These are phyloP conservation scores for Physcomitrium patens DNA, from an alignment of 225 moss, liverwort and hornwort genomes.

Conservation along the genomic window DNA sequence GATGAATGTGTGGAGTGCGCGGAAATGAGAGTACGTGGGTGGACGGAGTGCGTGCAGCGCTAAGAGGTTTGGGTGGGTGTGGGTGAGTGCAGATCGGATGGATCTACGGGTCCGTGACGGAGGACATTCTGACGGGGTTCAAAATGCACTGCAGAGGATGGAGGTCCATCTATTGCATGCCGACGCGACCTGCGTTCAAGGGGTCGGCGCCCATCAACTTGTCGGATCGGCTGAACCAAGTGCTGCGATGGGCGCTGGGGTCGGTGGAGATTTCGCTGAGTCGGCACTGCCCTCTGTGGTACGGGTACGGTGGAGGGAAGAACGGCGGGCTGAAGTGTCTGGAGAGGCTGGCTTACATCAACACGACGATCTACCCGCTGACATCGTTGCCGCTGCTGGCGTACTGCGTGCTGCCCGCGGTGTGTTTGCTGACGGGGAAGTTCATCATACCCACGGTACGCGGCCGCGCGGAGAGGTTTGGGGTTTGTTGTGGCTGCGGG, in stretches of 20 bases:
- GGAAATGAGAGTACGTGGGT: no score
- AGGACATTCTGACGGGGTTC: constrained; percentile 77
- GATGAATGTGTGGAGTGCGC: no score
- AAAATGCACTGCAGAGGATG: constrained; percentile 82
- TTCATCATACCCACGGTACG: constrained; percentile 76
- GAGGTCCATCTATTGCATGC: constrained; percentile 82
- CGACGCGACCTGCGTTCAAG: constrained; percentile 65
- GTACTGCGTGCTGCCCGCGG: constrained; percentile 74
- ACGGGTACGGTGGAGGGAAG: constrained; percentile 61
- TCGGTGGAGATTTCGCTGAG: constrained; percentile 75
- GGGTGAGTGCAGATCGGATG: constrained; percentile 62
- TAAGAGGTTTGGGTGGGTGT: no score
- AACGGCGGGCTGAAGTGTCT: constrained; percentile 66
- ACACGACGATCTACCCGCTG: constrained; percentile 69
- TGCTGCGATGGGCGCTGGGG: constrained; percentile 74
- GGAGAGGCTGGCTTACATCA: constrained; percentile 72
- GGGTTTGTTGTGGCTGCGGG: no score
- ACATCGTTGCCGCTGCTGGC: constrained; percentile 73
- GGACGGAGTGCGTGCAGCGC: no score
- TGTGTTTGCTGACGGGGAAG: constrained; percentile 70
- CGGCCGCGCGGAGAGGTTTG: not conserved
- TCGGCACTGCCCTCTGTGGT: constrained; percentile 76
- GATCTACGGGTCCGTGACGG: constrained; percentile 84
- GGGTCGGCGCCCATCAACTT: constrained; percentile 78
- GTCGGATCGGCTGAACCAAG: constrained; percentile 76